Evolutionary conservation across 2,329 filamentous ascomycete genomes (phyloP), one percentile per base, ranked within the genome.

Genomic region (Diplodia sapinea): DNA sequence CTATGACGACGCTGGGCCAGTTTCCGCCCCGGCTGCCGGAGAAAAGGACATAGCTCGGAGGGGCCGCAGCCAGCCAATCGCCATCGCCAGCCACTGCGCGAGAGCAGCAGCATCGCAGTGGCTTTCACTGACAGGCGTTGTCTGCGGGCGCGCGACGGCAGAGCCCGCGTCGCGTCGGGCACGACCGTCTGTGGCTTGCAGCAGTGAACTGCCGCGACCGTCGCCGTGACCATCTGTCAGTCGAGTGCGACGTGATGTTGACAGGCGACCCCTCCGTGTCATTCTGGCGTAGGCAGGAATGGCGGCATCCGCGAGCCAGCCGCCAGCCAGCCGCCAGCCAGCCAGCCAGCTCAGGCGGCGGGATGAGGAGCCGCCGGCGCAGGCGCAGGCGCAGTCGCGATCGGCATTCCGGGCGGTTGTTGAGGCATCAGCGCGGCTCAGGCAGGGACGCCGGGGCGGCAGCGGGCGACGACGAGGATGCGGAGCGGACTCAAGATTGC

Each of bases 401-500:
- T 59, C 55, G 55, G 55, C 23, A 20, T 47, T 59, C 55, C 55
- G 26, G 55, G 36, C 55, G 17, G 52, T 33, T 26, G 26, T 54
- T 54, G 51, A 54, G 51, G 26, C 8, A 13, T 3, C 50, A 15
- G 31, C 49, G 49, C 20, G 20, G 20, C 40, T 49, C 38, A 61
- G 56, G 56, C 56, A 49, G 40, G 5, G 33, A 50, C 15, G 8
- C 40, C 40, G 13, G n/a, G 36, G 33, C n/a, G 40, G 26, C 26
- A 20, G 43, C 43, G 43, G 43, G 43, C 43, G 36, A 38, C 31
- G 31, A 17, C 43, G 43, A 47, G 43, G 40, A 33, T 62, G 57
- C 57, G 57, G 57, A 62, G 57, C 57, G 57, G 57, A 49, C 40
- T 49, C 56, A 13, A 33, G 57, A 49, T 62, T 49, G 57, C 57